Base-by-base conservation (phyloP, 441 rosid species). In the Theobroma grandiflorum region DNA sequence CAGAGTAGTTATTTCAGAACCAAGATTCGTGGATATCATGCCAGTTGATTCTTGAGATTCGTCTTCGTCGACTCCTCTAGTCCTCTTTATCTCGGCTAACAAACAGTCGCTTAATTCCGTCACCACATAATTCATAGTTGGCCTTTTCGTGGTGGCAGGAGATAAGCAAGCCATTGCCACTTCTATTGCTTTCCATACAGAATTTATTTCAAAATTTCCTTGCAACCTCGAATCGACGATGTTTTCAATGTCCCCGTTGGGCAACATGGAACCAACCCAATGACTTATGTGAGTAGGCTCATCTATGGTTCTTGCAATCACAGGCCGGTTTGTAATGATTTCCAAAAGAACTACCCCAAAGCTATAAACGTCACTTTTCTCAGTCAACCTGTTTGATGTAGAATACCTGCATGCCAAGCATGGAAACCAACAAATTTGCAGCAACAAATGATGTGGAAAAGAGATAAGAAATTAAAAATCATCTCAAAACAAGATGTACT, bases 111-210 rank as follows among this genome's bases (percentile, higher is more conserved):
- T 86, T 4, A 90, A 72, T 43, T 84, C 89, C 8, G 68, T 55
- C 61, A 89, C 81, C 8, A 91, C 86, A 5, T 72, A 61, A 42
- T 79, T 86, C 82, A 87, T 90, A 7, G 82, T 80, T 0, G 92
- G 90, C 77, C 95, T 87, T 58, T 81, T 58, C 4, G 5, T 50
- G 15, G 89, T 70, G 62, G 75, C 55, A n/a, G 47, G 12, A 3
- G 77, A 57, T 6, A 81, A 77, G 69, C 91, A 90, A 33, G 85
- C 69, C 91, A 86, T 79, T 35, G 90, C 93, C 63, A 79, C 64
- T 59, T 91, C 92, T 9, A 67, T 79, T 26, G 78, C 78, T 88
- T 85, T 92, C 91, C 91, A 85, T 1, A 83, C 87, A 2, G 90
- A 88, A 79, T 83, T 86, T 9, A 61, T 40, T 43, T 88, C 86